phyloP scores from a whole-genome alignment of 805 yeast genomes.

The Cyberlindnera xishuangbannaensis region DNA sequence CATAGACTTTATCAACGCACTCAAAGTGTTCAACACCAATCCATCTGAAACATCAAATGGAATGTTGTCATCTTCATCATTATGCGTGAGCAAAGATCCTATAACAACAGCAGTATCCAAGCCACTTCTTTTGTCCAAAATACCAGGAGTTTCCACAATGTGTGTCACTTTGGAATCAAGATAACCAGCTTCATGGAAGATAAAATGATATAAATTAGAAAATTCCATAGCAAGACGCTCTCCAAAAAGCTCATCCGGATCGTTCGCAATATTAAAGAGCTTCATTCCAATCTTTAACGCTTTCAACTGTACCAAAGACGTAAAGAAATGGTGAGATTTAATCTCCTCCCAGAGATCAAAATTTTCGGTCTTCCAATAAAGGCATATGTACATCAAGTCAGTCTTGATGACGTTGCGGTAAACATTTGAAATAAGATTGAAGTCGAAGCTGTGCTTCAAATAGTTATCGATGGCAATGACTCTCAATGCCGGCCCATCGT shows the following conservation, averaged over 20 bases:
- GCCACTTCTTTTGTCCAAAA: slow-evolving; percentile 51
- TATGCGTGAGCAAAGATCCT: slow-evolving; percentile 37
- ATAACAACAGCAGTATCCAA: slow-evolving; percentile 70
- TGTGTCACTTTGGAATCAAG: slow-evolving; percentile 39
- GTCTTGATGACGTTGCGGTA: slow-evolving; percentile 53
- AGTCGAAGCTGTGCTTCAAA: slow-evolving; percentile 38
- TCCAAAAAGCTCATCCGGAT: slow-evolving; percentile 24
- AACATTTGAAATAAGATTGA: slow-evolving; percentile 24
- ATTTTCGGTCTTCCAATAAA: slow-evolving; percentile 58
- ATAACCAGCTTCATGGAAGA: slow-evolving; percentile 30
- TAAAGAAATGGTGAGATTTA: slow-evolving; percentile 70
- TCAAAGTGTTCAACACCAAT: slow-evolving; percentile 56
- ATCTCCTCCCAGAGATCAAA: slow-evolving; percentile 95
- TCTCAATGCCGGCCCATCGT: slow-evolving; percentile 91
- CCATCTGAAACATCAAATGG: slow-evolving; percentile 62
- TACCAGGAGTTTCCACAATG: slow-evolving; percentile 63
- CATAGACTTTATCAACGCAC: slow-evolving; percentile 62
- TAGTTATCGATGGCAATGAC: slow-evolving; percentile 57
- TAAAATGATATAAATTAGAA: slow-evolving; percentile 23
- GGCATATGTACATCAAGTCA: slow-evolving; percentile 60
- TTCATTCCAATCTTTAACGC: slow-evolving; percentile 55
- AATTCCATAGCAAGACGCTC: slow-evolving; percentile 18
- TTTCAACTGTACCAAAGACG: slow-evolving; percentile 65
- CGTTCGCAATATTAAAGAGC: slow-evolving; percentile 30
- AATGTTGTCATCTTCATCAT: slow-evolving; percentile 40